Conservation (phyloP, 2,329 filamentous ascomycete species). For the Trichoderma breve region DNA sequence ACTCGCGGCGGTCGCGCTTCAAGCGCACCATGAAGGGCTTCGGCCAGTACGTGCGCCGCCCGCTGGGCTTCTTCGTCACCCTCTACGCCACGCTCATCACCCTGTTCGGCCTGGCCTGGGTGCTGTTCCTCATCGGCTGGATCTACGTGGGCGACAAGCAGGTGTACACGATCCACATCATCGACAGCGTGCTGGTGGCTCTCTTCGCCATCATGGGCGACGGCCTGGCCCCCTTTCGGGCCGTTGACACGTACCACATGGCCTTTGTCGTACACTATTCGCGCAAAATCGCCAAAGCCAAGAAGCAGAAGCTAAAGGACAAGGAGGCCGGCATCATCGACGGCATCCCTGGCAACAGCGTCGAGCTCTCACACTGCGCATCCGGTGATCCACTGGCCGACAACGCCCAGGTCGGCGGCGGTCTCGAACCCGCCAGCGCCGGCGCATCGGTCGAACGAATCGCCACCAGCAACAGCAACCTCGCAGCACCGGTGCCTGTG, state of each 20-base stretch:
- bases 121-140: slow-evolving; percentile 88
- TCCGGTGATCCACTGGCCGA: slow-evolving; percentile 1
- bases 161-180: slow-evolving; percentile 66
- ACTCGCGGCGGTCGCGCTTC: slow-evolving; percentile 75
- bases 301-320: slow-evolving; percentile 40
- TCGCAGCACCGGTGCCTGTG: neutral
- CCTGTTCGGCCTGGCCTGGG: slow-evolving; percentile 82
- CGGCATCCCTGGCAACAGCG: slow-evolving; percentile 2
- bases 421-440: neutral
- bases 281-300: slow-evolving; percentile 39
- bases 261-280: slow-evolving; percentile 71
- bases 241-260: slow-evolving; percentile 86
- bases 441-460: slow-evolving; percentile 11
- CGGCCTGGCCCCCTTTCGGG: slow-evolving; percentile 70
- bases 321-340: slow-evolving; percentile 23
- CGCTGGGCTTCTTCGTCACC: slow-evolving; percentile 79
- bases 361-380: slow-evolving; percentile 20
- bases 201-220: slow-evolving; percentile 70
- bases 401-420: neutral
- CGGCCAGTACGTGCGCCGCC: slow-evolving; percentile 71
- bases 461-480: slow-evolving; percentile 6
- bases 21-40: slow-evolving; percentile 79
- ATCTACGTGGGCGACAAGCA: slow-evolving; percentile 76
- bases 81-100: slow-evolving; percentile 81
- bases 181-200: slow-evolving; percentile 69